phyloP scores from a whole-genome alignment of 2,329 filamentous ascomycete species.

The Colletotrichum truncatum region DNA sequence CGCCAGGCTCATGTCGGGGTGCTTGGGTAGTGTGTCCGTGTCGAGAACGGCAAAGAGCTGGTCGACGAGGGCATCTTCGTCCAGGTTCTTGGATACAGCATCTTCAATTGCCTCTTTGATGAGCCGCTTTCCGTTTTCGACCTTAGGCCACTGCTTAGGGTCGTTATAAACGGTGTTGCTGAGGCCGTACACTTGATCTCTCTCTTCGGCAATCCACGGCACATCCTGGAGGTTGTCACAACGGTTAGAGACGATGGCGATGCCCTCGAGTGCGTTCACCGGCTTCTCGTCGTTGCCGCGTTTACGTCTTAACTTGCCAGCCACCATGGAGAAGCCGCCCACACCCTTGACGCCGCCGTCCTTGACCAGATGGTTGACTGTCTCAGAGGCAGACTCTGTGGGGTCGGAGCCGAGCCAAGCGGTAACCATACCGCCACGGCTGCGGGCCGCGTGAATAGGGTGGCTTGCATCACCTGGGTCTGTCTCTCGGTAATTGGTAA shows the following conservation, averaged over 20 bases:
- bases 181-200: constrained; percentile 64
- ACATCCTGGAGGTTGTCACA: constrained; percentile 62
- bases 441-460: constrained; percentile 63
- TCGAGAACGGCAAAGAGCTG: constrained; percentile 65
- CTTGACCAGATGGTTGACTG: constrained; percentile 61
- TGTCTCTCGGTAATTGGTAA: constrained; percentile 74
- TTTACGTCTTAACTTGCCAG: constrained; percentile 62
- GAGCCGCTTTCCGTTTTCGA: constrained; percentile 60
- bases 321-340: constrained; percentile 74
- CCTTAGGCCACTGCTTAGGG: constrained; percentile 68
- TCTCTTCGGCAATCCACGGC: constrained; percentile 63
- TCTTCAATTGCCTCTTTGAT: constrained; percentile 53
- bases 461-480: constrained; percentile 57
- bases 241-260: constrained; percentile 72
- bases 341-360: constrained; percentile 66
- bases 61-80: constrained; percentile 59
- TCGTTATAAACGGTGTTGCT: constrained; percentile 70
- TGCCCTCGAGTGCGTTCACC: constrained; percentile 48
- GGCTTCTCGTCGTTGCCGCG: constrained; percentile 19
- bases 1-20: constrained; percentile 54
- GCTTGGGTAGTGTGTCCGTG: constrained; percentile 62
- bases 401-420: constrained; percentile 65
- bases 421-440: constrained; percentile 71
- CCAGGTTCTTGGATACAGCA: constrained; percentile 44
- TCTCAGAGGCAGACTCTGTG: constrained; percentile 57